Evolutionary conservation across 768 basidiomycete genomes (phyloP).

Genomic region (Hydnomerulius pinastri): DNA sequence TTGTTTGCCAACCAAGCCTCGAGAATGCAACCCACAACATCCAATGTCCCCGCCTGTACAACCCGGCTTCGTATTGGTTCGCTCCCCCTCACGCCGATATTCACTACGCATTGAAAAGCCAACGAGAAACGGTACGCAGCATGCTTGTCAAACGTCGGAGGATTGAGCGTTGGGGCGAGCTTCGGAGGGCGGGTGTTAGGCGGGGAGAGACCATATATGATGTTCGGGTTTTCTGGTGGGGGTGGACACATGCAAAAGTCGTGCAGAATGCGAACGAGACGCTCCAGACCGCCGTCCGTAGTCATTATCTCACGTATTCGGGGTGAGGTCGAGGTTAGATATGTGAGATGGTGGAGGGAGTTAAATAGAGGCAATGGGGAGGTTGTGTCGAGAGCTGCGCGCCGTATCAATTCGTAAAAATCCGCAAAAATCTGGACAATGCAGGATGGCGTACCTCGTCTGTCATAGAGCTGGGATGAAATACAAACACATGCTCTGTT

Average conservation of each 20-base stretch:
- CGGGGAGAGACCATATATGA: slow-evolving; percentile 77
- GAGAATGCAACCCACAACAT: slow-evolving; percentile 90
- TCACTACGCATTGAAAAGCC: slow-evolving; percentile 96
- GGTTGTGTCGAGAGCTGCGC: slow-evolving; percentile 52
- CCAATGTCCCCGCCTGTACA: slow-evolving; percentile 91
- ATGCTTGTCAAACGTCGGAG: slow-evolving; percentile 73
- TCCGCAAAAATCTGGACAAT: slow-evolving; percentile 3
- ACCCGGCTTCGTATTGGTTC: slow-evolving; percentile 90
- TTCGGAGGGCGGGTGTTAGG: slow-evolving; percentile 59
- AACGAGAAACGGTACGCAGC: slow-evolving; percentile 88
- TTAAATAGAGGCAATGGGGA: slow-evolving; percentile 78
- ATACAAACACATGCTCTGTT: slow-evolving; percentile 96
- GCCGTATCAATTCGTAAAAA: slow-evolving; percentile 5
- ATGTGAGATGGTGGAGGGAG: slow-evolving; percentile 93
- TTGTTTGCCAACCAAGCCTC: slow-evolving; percentile 91
- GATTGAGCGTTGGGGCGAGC: slow-evolving; percentile 62
- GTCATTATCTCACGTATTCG: slow-evolving; percentile 98
- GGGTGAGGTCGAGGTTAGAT: slow-evolving; percentile 96
- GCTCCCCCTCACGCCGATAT: slow-evolving; percentile 94
- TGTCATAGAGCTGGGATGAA: slow-evolving; percentile 91
- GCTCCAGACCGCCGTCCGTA: slow-evolving; percentile 95
- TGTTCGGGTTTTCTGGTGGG: slow-evolving; percentile 73
- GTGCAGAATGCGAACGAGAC: slow-evolving; percentile 88
- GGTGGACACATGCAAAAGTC: slow-evolving; percentile 86
- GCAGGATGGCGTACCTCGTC: slow-evolving; percentile 66